Evolutionary conservation across 2,329 filamentous ascomycete genomes (phyloP), one percentile per base, ranked within the genome.

Genomic region (Calonectria pauciramosa): DNA sequence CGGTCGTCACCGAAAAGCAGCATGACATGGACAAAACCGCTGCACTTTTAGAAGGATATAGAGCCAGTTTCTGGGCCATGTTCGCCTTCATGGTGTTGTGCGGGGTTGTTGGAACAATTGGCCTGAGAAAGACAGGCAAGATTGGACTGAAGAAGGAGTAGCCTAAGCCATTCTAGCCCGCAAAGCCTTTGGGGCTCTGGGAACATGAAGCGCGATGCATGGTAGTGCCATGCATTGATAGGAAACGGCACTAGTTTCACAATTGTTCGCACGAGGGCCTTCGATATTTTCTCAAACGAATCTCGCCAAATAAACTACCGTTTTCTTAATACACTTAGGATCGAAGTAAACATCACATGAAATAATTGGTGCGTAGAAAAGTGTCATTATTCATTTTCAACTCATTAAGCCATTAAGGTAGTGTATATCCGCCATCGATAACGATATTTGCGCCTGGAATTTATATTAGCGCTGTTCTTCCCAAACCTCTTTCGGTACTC

Each of bases 1-100:
- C 81, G 2, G 76, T 79, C 8, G 85, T 87, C 6, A 86, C 86
- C 2, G 80, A 84, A 23, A 78, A 83, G 11, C 76, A 81, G 56
- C 68, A 71, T 0, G 80, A 79, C 20, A 80, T 79, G 70, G 73
- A 63, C 4, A 66, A 65, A 5, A 75, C 80, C 0, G 66, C 78
- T 1, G 84, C 85, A 2, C 82, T 89, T 56, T 84, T 89, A 84
- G 80, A 82, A n/a, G 88, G 88, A 0, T 90, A 89, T 71, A 82
- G 85, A 44, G 88, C 86, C 1, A 85, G 85, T 1, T 90, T 89
- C 77, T 90, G 88, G 88, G 81, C 85, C 0, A 85, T 86, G 78
- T 88, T 89, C 81, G 88, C 77, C 4, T 81, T 85, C 34, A 88
- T 88, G 83, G 71, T 88, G 18, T 47, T 84, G 23, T 84, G 84